These are phyloP conservation scores for Flaveria linearis DNA, from an alignment of 129 eudicot species.

Conservation along the genomic window DNA sequence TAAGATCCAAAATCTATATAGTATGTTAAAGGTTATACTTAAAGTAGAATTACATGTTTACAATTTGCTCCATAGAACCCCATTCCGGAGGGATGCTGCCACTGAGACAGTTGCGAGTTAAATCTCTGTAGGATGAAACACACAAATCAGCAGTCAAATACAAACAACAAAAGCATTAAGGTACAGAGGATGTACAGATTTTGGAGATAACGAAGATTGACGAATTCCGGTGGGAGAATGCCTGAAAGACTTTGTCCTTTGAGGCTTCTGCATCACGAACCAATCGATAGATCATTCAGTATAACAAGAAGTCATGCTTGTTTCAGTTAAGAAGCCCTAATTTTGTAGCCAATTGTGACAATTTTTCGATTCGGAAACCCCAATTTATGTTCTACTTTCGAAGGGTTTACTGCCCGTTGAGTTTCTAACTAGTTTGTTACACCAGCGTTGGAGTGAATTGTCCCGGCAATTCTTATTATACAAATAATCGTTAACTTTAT, in stretches of 20 bases:
- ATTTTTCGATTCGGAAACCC: too few species aligned
- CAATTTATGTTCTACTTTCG: background rate
- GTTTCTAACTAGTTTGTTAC: background rate
- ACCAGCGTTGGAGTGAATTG: too few species aligned
- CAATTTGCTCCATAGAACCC: conserved; percentile 55
- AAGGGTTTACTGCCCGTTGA: background rate
- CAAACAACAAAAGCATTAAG: background rate
- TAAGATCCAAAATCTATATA: background rate
- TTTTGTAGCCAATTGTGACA: too few species aligned
- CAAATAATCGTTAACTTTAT: too few species aligned
- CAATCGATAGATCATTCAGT: background rate
- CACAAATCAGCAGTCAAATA: background rate
- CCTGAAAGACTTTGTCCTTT: conserved; percentile 72
- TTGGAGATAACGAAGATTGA: conserved; percentile 49
- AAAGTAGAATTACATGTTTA: conserved; percentile 38
- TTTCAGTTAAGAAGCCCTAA: background rate
- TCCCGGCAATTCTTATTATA: background rate
- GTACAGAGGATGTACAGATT: conserved; percentile 37
- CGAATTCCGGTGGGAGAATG: conserved; percentile 57
- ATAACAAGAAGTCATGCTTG: too few species aligned
- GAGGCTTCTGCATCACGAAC: conserved; percentile 42
- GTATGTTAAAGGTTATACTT: background rate
- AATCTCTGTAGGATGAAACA: conserved; percentile 46
- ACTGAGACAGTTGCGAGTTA: conserved; percentile 58
- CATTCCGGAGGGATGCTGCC: conserved; percentile 68